Base-by-base conservation (phyloP, 805 yeast species). In the Ogataea trehalophila region DNA sequence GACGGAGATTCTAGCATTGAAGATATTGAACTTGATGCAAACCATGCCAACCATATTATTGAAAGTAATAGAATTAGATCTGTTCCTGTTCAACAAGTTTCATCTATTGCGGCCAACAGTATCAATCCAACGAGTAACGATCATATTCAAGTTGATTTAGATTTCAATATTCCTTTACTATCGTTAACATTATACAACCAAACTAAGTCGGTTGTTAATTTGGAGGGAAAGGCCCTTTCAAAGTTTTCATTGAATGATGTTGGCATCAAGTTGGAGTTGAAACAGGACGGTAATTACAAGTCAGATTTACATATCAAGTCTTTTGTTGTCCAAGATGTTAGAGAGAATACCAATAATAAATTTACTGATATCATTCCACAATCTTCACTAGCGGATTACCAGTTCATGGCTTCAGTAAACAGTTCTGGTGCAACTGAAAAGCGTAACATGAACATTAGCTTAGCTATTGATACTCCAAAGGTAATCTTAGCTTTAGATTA, bases 401-500 rank as follows among this genome's bases (percentile, higher is more conserved):
- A 94, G 60, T 83, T 94, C 51, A 71, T 78, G 68, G 80, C 86
- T 1, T 71, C 72, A 17, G 71, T 77, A 0, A 56, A 67, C 0
- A 71, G 82, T 0, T 73, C 67, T 43, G 79, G 76, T 2, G 59
- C 63, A 3, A 66, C 61, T 2, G 48, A 45, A 4, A 62, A 57
- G 39, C 72, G 74, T 44, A 66, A 73, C 35, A 71, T 79, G 5
- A 75, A 79, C 18, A 61, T 77, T 3, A 74, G 82, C 58, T 60
- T 85, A 5, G 80, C 89, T 0, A 75, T 92, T 11, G 95, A 88
- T 50, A 85, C 84, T 51, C 97, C 97, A 0, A 79, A 77, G 48
- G 76, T 85, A 11, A 81, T 94, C 42, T 63, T 94, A 29, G 97
- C 97, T 0, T 69, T 94, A 55, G 98, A 91, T 60, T 91, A 88